Evolutionary conservation across 805 yeast species (phyloP).

Genomic region (Teunomyces barrocoloradensis): DNA sequence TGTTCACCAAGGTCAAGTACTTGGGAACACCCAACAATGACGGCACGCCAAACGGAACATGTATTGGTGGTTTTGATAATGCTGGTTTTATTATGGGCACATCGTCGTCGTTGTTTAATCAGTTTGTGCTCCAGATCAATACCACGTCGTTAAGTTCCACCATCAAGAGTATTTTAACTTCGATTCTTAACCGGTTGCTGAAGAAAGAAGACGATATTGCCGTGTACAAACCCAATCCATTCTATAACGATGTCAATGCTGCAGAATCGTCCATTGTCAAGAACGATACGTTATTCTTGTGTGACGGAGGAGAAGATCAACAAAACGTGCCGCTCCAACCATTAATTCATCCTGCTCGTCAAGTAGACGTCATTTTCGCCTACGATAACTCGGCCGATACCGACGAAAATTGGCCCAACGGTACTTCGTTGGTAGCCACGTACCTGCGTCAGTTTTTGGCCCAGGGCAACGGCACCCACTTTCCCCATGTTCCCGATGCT

Average conservation of each 20-base stretch:
- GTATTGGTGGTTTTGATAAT: slow-evolving; percentile 24
- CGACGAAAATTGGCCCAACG: slow-evolving; percentile 61
- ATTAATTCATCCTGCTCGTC: slow-evolving; percentile 57
- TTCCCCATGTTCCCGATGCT: slow-evolving; percentile 26
- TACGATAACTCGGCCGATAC: slow-evolving; percentile 69
- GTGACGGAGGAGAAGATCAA: slow-evolving; percentile 78
- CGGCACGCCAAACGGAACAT: slow-evolving; percentile 17
- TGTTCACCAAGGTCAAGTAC: slow-evolving; percentile 22
- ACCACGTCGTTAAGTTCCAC: slow-evolving; percentile 13
- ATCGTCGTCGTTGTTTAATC: slow-evolving; percentile 25
- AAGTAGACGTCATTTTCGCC: slow-evolving; percentile 63
- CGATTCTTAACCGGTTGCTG: slow-evolving; percentile 34
- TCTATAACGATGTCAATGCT: slow-evolving; percentile 38
- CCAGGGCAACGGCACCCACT: slow-evolving; percentile 23
- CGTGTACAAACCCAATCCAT: slow-evolving; percentile 30
- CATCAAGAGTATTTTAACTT: slow-evolving; percentile 19
- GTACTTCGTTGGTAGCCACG: slow-evolving; percentile 54
- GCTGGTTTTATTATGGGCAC: slow-evolving; percentile 27
- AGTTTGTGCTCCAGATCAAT: slow-evolving; percentile 17
- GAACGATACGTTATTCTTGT: slow-evolving; percentile 50
- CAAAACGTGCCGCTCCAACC: slow-evolving; percentile 72
- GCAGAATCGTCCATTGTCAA: slow-evolving; percentile 33
- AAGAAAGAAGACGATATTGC: slow-evolving; percentile 38
- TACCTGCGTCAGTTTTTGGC: slow-evolving; percentile 55
- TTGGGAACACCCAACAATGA: slow-evolving; percentile 20